Evolutionary conservation across 208 protist species (phyloP), one percentile per base, ranked within the genome.

Genomic region (Crithidia brevicula): DNA sequence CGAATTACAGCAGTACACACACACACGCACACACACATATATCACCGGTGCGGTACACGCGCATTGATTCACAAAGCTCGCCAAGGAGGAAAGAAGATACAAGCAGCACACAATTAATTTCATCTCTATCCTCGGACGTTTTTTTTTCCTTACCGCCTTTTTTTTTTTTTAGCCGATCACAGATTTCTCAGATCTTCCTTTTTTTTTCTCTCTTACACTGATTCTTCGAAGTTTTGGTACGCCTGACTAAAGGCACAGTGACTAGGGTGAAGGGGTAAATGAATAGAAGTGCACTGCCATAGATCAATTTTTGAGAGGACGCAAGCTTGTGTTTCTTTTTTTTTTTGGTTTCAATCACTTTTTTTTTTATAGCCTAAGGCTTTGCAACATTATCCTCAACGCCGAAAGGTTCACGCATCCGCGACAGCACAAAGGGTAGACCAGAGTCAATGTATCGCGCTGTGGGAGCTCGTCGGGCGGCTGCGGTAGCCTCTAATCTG

Each of bases 361-460:
- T 40, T 1, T 40, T 7, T 7, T 40, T 40, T 40, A 1, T 40
- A 7, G 10, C 10, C 10, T 16, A 40, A 40, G 36, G 10, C 8
- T 13, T 16, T 7, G 36, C 36, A 16, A 40, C 36, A 16, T 40
- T 40, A 7, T 40, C 8, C 36, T 7, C 36, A 16, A 7, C 1
- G 8, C 36, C 15, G 36, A 7, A 13, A 7, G 10, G 8, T 13
- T 7, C 36, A 13, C 36, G 43, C 43, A 18, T 23, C n/a, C 11
- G 13, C 13, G 2, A 3, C 50, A 28, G 0, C 8, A 56, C 22
- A 10, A 11, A 22, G 11, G 28, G 28, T 15, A 38, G 50, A 6
- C 4, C 11, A 23, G 30, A 7, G 16, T 49, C 47, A 31, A 76
- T 76, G 70, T 76, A 66, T 27, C 62, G 64, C 43, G 54, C 54